phyloP scores from a whole-genome alignment of 805 yeast genomes.

The Debaryomyces tyrocola region DNA sequence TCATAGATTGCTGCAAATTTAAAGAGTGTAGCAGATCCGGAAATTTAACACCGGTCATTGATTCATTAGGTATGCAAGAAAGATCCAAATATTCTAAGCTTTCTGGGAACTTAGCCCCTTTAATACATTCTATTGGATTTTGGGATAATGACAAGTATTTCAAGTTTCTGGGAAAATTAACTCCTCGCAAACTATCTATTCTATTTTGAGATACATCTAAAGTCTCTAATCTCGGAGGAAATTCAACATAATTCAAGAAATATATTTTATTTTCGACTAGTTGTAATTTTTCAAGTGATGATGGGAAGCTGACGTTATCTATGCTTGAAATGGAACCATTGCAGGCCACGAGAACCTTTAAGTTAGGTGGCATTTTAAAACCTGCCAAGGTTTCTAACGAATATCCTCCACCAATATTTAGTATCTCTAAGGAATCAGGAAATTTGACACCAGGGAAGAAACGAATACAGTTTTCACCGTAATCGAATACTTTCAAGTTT shows the following conservation, averaged over 20 bases:
- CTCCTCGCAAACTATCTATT: conserved; percentile 37
- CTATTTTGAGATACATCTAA: conserved; percentile 41
- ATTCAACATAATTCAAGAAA: conserved; percentile 38
- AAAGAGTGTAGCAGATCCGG: conserved; percentile 38
- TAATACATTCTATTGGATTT: conserved; percentile 44
- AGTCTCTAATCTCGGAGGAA: conserved; percentile 28
- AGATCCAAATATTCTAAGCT: conserved; percentile 34
- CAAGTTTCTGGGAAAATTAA: conserved; percentile 35
- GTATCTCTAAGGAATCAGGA: conserved; percentile 36
- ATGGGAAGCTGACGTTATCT: conserved; percentile 37
- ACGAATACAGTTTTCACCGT: conserved; percentile 36
- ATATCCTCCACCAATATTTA: conserved; percentile 41
- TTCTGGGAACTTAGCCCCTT: conserved; percentile 43
- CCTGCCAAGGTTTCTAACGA: conserved; percentile 41
- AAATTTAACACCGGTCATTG: conserved; percentile 47
- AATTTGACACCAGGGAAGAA: conserved; percentile 40
- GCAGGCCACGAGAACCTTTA: conserved; percentile 31
- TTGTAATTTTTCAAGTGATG: conserved; percentile 30
- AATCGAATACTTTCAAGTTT: conserved; percentile 33
- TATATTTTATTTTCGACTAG: conserved; percentile 38
- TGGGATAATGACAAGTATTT: conserved; percentile 28
- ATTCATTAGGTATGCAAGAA: conserved; percentile 45
- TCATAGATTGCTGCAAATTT: conserved; percentile 45
- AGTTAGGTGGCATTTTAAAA: conserved; percentile 35
- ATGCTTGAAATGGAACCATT: conserved; percentile 33